phyloP scores from a whole-genome alignment of 2,329 filamentous ascomycete genomes.

The Gaeumannomyces sp. region DNA sequence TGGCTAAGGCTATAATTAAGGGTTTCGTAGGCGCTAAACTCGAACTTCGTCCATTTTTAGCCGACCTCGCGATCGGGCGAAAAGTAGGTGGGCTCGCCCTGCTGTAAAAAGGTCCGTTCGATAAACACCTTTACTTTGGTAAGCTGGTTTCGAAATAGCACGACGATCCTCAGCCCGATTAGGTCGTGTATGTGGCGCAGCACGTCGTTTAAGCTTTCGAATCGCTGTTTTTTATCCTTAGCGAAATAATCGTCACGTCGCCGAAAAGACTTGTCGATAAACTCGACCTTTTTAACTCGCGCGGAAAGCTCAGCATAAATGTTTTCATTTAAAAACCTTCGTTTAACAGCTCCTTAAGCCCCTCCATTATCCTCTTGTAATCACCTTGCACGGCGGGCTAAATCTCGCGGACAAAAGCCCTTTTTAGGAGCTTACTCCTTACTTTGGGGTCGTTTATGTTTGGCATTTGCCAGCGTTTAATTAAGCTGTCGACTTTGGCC shows the following conservation, averaged over 20 bases:
- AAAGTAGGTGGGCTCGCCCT: conserved; percentile 8
- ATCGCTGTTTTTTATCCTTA: not conserved
- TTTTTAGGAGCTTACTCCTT: conserved; percentile 5
- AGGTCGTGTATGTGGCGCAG: conserved; percentile 13
- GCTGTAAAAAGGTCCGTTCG: conserved; percentile 7
- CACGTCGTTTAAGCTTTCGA: conserved; percentile 6
- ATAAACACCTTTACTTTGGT: conserved; percentile 10
- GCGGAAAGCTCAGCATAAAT: conserved; percentile 5
- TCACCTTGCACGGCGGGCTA: conserved; percentile 9
- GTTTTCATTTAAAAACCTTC: not conserved
- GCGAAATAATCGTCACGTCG: conserved; percentile 8
- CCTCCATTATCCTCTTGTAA: conserved; percentile 9
- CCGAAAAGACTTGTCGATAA: conserved; percentile 8
- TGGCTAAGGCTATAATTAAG: conserved; percentile 12
- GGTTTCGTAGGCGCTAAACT: conserved; percentile 14
- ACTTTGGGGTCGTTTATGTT: not conserved
- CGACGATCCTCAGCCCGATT: conserved; percentile 12
- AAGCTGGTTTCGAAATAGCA: conserved; percentile 12
- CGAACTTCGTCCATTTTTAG: conserved; percentile 9
- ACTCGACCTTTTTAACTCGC: conserved; percentile 8
- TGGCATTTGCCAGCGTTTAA: not conserved
- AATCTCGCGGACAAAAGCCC: conserved; percentile 1
- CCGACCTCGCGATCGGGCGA: conserved; percentile 11
- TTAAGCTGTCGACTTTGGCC: conserved; percentile 3
- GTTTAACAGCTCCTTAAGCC: conserved; percentile 7